phyloP scores from a whole-genome alignment of 1,284 basidiomycete genomes.

The Rhizoctonia solani region DNA sequence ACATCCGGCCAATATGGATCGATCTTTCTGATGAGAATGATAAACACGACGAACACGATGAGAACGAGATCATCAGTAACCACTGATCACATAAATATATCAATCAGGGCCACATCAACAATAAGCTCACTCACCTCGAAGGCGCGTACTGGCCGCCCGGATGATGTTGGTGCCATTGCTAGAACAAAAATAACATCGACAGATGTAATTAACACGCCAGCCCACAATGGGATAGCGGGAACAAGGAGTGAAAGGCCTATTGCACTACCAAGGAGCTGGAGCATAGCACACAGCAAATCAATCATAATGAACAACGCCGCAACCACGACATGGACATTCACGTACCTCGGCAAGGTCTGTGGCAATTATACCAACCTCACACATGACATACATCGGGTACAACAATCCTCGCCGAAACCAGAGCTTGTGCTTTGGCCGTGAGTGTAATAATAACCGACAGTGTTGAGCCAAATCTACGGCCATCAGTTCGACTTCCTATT shows the following conservation, averaged over 20 bases:
- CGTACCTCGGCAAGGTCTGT: conserved; percentile 66
- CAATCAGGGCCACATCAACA: conserved; percentile 50
- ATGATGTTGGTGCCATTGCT: conserved; percentile 48
- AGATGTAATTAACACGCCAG: conserved; percentile 81
- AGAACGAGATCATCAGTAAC: conserved; percentile 56
- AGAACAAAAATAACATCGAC: conserved; percentile 82
- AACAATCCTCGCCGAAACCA: conserved; percentile 32
- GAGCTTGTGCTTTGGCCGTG: conserved; percentile 33
- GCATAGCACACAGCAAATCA: conserved; percentile 7
- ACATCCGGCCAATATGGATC: conserved; percentile 75
- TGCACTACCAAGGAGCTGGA: conserved; percentile 73
- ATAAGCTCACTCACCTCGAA: conserved; percentile 61
- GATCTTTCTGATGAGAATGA: conserved; percentile 76
- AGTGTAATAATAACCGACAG: conserved; percentile 37
- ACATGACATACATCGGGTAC: conserved; percentile 36
- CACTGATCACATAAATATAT: conserved; percentile 53
- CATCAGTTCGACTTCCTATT: conserved; percentile 53
- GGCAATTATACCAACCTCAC: conserved; percentile 84
- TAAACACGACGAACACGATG: conserved; percentile 80
- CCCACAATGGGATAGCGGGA: conserved; percentile 77
- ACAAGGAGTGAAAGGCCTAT: conserved; percentile 83
- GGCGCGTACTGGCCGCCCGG: conserved; percentile 58
- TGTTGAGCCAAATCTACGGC: conserved; percentile 45
- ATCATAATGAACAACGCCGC: conserved; percentile 10
- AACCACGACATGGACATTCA: not conserved